Percentiles rank a stretch among this genome's conserved stretches.
These are phyloP conservation scores for Westerdykella ornata DNA, from an alignment of 2,329 filamentous ascomycete species.

Conservation along the genomic window DNA sequence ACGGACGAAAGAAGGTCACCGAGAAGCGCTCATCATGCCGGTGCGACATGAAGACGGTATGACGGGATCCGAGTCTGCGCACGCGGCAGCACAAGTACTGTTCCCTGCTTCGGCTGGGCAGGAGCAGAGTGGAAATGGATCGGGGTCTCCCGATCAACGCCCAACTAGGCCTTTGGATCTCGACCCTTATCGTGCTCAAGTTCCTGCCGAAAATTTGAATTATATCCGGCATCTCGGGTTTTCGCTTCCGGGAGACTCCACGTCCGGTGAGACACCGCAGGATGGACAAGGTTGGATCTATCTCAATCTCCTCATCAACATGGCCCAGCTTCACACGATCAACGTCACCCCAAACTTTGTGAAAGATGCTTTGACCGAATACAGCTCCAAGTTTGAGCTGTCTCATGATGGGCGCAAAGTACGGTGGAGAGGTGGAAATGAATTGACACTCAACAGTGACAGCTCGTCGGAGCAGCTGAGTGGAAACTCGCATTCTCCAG, in stretches of 20 bases:
- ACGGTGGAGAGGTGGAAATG: constrained; percentile 65
- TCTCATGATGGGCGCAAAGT: constrained; percentile 73
- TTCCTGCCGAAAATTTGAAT: constrained; percentile 69
- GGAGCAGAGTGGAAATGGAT: constrained; percentile 25
- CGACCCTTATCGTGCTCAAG: constrained; percentile 69
- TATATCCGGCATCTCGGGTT: constrained; percentile 71
- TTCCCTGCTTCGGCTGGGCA: constrained; percentile 12
- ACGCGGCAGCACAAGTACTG: constrained; percentile 12
- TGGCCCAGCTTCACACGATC: constrained; percentile 79
- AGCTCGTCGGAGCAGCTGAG: constrained; percentile 40
- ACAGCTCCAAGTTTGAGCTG: constrained; percentile 69
- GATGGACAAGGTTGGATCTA: constrained; percentile 76
- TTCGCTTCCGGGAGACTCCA: constrained; percentile 50
- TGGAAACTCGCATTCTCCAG: constrained; percentile 41
- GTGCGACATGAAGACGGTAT: constrained; percentile 8
- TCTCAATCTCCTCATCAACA: constrained; percentile 69
- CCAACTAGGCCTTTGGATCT: constrained; percentile 70
- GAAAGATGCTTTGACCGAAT: constrained; percentile 61
- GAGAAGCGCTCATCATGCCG: constrained; percentile 44
- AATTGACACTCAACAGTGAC: constrained; percentile 60
- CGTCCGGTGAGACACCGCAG: constrained; percentile 47
- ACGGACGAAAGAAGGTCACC: constrained; percentile 36
- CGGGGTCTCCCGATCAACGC: constrained; percentile 57
- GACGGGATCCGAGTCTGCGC: not conserved
- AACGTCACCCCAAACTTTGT: constrained; percentile 76